These are phyloP conservation scores for Pestalotiopsis sp. DNA, from an alignment of 2,329 filamentous ascomycete species.

Conservation along the genomic window DNA sequence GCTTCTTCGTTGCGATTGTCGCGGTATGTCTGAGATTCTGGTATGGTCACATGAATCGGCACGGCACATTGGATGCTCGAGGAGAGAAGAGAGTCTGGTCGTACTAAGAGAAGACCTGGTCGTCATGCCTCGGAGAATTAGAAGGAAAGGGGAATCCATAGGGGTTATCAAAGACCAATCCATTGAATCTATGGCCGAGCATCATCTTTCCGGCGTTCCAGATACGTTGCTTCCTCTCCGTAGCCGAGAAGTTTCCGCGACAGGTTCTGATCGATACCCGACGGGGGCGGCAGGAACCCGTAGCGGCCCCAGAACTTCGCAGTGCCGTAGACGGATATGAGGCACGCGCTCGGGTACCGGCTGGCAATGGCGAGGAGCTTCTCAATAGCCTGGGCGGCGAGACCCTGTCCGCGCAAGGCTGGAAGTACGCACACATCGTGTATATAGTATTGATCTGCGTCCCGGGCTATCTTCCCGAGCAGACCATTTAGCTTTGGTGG, in stretches of 20 bases:
- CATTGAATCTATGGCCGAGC: background rate
- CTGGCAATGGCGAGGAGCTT: slow-evolving; percentile 26
- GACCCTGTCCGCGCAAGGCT: slow-evolving; percentile 27
- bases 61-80: slow-evolving; percentile 20
- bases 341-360: slow-evolving; percentile 28
- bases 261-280: slow-evolving; percentile 22
- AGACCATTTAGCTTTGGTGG: slow-evolving; percentile 34
- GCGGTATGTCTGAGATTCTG: slow-evolving; percentile 22
- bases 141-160: background rate
- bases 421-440: slow-evolving; percentile 38
- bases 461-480: slow-evolving; percentile 28
- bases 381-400: slow-evolving; percentile 26
- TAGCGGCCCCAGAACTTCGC: slow-evolving; percentile 34
- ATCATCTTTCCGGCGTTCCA: slow-evolving; percentile 18
- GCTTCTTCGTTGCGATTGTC: slow-evolving; percentile 31
- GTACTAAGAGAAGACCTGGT: slow-evolving; percentile 17
- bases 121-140: too few relatives aligned
- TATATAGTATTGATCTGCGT: slow-evolving; percentile 39
- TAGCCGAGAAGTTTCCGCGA: slow-evolving; percentile 33
- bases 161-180: background rate
- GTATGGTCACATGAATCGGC: slow-evolving; percentile 27
- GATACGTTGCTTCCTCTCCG: slow-evolving; percentile 34
- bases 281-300: slow-evolving; percentile 28
- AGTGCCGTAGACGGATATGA: slow-evolving; percentile 40
- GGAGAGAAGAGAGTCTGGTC: slow-evolving; percentile 26